Evolutionary conservation across 805 yeast genomes (phyloP).

Genomic region (Naumovozyma baii): DNA sequence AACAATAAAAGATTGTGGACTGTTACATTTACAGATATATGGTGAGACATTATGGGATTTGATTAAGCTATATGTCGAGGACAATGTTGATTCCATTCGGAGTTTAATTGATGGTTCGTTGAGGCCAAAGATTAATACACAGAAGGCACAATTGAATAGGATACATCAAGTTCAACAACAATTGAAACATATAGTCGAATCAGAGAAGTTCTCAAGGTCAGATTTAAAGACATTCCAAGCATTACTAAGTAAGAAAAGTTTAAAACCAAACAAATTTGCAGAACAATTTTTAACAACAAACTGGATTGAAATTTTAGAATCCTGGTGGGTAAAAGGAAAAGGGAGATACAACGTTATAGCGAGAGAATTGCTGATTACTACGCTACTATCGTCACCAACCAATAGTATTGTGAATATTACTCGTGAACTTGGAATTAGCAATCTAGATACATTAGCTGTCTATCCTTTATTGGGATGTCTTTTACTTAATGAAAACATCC

Average conservation of each 20-base stretch:
- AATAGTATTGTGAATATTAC: slow-evolving; percentile 35
- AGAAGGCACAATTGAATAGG: slow-evolving; percentile 28
- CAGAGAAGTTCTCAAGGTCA: slow-evolving; percentile 36
- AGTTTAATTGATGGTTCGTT: slow-evolving; percentile 45
- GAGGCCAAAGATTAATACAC: slow-evolving; percentile 23
- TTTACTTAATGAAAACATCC: slow-evolving; percentile 39
- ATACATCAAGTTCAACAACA: slow-evolving; percentile 42
- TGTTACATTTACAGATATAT: slow-evolving; percentile 45
- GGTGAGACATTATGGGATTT: slow-evolving; percentile 62
- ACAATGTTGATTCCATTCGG: slow-evolving; percentile 38
- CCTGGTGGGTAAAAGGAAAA: slow-evolving; percentile 46
- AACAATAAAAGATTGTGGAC: slow-evolving; percentile 42
- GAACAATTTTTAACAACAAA: slow-evolving; percentile 43
- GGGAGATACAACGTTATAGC: slow-evolving; percentile 40
- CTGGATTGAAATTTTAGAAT: slow-evolving; percentile 56
- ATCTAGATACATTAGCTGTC: slow-evolving; percentile 34
- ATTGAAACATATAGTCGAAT: slow-evolving; percentile 38
- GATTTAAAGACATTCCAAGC: slow-evolving; percentile 40
- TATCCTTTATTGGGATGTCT: slow-evolving; percentile 51
- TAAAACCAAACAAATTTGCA: slow-evolving; percentile 33
- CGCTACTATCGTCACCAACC: slow-evolving; percentile 41
- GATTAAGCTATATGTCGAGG: slow-evolving; percentile 41
- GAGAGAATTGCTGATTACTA: slow-evolving; percentile 42
- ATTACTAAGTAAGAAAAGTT: slow-evolving; percentile 30
- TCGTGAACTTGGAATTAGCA: slow-evolving; percentile 36